Percentiles rank a stretch among this genome's conserved stretches.
Evolutionary conservation across 1,139 yeast genomes (phyloP).

Genomic region (Scheffersomyces segobiensis): DNA sequence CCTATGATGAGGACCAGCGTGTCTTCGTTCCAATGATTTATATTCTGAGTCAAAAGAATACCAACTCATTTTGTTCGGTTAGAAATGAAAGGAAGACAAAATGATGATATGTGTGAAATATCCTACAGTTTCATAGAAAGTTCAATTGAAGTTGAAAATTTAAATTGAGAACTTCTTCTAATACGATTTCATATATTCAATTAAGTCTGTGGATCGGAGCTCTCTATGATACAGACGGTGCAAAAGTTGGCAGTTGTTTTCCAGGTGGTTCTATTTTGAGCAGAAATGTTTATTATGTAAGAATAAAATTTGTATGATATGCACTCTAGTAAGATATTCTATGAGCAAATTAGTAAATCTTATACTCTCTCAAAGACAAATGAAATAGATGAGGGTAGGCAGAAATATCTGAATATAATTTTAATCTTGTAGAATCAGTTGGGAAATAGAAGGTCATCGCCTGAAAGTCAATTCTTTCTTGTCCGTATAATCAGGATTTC

Average conservation of each 20-base stretch:
- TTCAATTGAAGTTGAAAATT: neutral
- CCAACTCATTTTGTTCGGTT: neutral
- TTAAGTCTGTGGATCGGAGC: neutral
- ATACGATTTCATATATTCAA: no score
- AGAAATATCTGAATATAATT: neutral
- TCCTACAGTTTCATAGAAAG: neutral
- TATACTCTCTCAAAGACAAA: no score
- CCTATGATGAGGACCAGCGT: constrained; percentile 33
- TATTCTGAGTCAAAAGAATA: neutral
- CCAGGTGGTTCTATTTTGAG: neutral
- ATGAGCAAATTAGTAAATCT: neutral
- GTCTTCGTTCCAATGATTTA: constrained; percentile 7
- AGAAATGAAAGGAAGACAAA: neutral
- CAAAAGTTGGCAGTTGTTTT: neutral
- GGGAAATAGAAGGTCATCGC: neutral
- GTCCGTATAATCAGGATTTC: neutral
- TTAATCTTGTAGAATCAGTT: neutral
- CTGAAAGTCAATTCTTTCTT: no score
- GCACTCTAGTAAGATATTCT: neutral
- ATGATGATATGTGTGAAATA: neutral
- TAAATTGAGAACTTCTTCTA: neutral
- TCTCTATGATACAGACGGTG: neutral
- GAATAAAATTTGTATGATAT: neutral
- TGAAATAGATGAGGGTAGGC: neutral
- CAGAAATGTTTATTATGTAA: neutral